phyloP scores from a whole-genome alignment of 1,139 yeast species.

The Nakaseomyces glabratus region DNA sequence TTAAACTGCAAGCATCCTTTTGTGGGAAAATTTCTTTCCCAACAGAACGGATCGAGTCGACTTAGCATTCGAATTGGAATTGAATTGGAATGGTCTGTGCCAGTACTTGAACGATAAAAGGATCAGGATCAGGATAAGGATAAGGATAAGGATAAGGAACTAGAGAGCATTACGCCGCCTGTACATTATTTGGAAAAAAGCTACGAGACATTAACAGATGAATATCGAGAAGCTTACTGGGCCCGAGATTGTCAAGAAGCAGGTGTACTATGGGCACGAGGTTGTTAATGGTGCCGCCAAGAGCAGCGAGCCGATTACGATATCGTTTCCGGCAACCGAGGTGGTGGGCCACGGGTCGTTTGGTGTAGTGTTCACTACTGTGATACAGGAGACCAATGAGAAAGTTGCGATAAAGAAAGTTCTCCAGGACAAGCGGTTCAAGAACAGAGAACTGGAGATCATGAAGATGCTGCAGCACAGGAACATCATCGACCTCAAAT shows the following conservation, averaged over 20 bases:
- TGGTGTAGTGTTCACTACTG: slow-evolving; percentile 91
- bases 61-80: no score
- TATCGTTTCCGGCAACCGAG: slow-evolving; percentile 36
- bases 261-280: slow-evolving; percentile 8
- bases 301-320: slow-evolving; percentile 21
- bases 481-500: slow-evolving; percentile 79
- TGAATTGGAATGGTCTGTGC: no score
- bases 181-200: no score
- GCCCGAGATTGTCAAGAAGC: slow-evolving; percentile 7
- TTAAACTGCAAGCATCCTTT: no score
- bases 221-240: slow-evolving; percentile 4
- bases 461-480: slow-evolving; percentile 81
- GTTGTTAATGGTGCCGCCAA: background rate
- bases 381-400: slow-evolving; percentile 63
- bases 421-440: slow-evolving; percentile 88
- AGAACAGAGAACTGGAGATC: slow-evolving; percentile 91
- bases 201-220: no score
- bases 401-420: slow-evolving; percentile 90
- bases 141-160: no score
- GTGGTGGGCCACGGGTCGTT: slow-evolving; percentile 97
- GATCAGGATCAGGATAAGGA: no score
- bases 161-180: no score
- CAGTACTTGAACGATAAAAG: no score
- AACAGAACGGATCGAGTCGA: no score
- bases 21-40: no score